Evolutionary conservation across 2,329 filamentous ascomycete species (phyloP).

Genomic region (Fusarium sp.): DNA sequence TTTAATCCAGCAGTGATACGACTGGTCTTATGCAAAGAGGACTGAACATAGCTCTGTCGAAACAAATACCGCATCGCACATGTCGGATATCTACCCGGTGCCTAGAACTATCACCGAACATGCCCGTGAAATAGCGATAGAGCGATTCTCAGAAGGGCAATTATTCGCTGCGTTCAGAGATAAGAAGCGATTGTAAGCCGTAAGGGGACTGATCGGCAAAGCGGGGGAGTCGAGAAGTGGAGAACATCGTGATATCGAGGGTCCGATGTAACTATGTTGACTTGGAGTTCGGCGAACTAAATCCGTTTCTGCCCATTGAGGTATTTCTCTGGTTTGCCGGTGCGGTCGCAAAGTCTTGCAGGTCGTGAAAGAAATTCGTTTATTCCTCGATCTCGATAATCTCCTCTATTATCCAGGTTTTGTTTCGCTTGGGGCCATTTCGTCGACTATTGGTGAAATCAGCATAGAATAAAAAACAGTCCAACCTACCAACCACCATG

Average conservation of each 20-base stretch:
- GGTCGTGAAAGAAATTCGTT: not conserved
- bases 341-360: not conserved
- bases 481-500: not conserved
- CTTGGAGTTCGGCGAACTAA: not conserved
- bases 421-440: too few species aligned
- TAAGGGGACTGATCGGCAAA: constrained; percentile 1
- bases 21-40: not conserved
- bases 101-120: constrained; percentile 1
- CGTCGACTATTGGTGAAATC: not conserved
- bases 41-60: fast-evolving
- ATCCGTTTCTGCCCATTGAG: not conserved
- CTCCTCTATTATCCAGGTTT: too few species aligned
- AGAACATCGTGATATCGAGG: constrained; percentile 2
- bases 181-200: not conserved
- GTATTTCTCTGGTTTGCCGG: not conserved
- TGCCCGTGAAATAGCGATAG: not conserved
- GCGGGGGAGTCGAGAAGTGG: not conserved
- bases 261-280: not conserved
- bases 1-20: not conserved
- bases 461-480: not conserved
- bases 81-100: not conserved
- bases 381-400: not conserved
- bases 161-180: not conserved
- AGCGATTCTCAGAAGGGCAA: constrained; percentile 10
- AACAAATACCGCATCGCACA: not conserved